Conservation (phyloP, 2,329 filamentous ascomycete genomes). For the Phaeosphaeria sp. region DNA sequence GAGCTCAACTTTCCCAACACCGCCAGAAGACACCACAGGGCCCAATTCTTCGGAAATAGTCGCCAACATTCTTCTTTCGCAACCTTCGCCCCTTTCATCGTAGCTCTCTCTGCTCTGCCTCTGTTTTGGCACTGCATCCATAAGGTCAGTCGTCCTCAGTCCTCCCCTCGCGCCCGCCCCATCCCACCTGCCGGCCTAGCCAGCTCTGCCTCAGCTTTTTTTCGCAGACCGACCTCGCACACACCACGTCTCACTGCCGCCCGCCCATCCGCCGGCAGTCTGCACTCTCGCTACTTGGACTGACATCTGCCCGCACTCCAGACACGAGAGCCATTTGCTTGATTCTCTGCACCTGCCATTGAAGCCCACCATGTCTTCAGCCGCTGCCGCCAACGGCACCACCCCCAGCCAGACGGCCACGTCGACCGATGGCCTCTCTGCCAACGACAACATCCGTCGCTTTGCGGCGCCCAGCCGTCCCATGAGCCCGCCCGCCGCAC, state of each 20-base stretch:
- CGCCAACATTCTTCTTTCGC: conserved; percentile 27
- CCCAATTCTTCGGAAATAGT: conserved; percentile 41
- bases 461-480: conserved; percentile 93
- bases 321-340: conserved; percentile 5
- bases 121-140: conserved; percentile 25
- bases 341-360: conserved; percentile 17
- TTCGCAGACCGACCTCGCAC: conserved; percentile 7
- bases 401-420: conserved; percentile 38
- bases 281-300: conserved; percentile 11
- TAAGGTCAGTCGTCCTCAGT: conserved; percentile 33
- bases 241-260: conserved; percentile 30
- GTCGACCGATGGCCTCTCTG: conserved; percentile 61
- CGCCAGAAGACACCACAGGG: conserved; percentile 24
- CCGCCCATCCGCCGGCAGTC: neutral
- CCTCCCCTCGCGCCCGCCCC: conserved; percentile 13
- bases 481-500: conserved; percentile 83
- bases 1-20: conserved; percentile 43
- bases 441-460: conserved; percentile 98
- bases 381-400: conserved; percentile 29
- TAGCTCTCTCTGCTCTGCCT: conserved; percentile 26
- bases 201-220: conserved; percentile 26
- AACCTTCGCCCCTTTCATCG: conserved; percentile 35
- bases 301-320: conserved; percentile 20
- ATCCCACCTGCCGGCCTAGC: conserved; percentile 20
- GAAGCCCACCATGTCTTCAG: conserved; percentile 53